Percentiles rank a stretch among this genome's conserved stretches.
phyloP scores from a whole-genome alignment of 306 rosid species.

The Begonia loranthoides region DNA sequence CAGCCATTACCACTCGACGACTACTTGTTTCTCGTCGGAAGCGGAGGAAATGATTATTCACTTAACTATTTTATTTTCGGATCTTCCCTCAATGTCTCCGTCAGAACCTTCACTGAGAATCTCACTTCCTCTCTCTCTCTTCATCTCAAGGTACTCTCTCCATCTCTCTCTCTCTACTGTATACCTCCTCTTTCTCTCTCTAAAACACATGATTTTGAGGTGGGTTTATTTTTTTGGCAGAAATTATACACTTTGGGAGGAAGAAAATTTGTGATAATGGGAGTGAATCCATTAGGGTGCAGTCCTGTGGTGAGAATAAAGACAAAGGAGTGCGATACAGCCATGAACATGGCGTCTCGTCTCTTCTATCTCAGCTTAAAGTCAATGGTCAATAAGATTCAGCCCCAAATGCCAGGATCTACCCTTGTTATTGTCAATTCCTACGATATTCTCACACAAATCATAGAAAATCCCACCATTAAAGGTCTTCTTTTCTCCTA shows the following conservation, averaged over 20 bases:
- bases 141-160: conserved; percentile 14
- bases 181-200: neutral
- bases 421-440: conserved; percentile 26
- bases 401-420: conserved; percentile 17
- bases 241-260: conserved; percentile 31
- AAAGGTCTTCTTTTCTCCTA: conserved; percentile 14
- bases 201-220: neutral
- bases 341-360: conserved; percentile 21
- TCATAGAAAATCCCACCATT: conserved; percentile 16
- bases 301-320: conserved; percentile 23
- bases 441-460: conserved; percentile 25
- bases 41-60: conserved; percentile 34
- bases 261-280: conserved; percentile 23
- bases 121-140: conserved; percentile 20
- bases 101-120: conserved; percentile 16
- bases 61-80: conserved; percentile 24
- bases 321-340: conserved; percentile 10
- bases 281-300: conserved; percentile 35
- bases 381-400: conserved; percentile 16
- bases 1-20: conserved; percentile 2
- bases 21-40: conserved; percentile 35
- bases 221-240: conserved; percentile 9
- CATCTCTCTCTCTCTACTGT: neutral
- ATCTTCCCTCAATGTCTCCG: conserved; percentile 5
- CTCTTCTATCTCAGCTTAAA: conserved; percentile 26